Evolutionary conservation across 345 rosid species (phyloP).

Genomic region (Moringa oleifera): DNA sequence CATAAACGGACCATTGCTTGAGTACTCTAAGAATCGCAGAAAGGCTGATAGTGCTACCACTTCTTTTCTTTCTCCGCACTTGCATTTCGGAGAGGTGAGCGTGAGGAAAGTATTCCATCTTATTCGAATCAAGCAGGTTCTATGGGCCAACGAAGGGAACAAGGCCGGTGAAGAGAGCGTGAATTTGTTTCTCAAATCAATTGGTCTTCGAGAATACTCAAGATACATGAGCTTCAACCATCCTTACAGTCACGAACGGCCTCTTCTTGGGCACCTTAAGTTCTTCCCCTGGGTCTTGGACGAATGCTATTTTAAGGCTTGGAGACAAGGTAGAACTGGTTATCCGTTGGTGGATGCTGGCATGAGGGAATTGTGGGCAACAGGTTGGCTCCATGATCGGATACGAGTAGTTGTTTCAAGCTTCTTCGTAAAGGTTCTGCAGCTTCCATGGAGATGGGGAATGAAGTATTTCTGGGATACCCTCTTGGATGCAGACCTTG

Average conservation of each 20-base stretch:
- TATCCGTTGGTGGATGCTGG: constrained; percentile 98
- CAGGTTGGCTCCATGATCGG: constrained; percentile 96
- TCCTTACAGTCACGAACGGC: constrained; percentile 88
- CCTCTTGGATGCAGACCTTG: constrained; percentile 90
- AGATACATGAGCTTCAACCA: constrained; percentile 93
- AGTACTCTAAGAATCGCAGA: constrained; percentile 79
- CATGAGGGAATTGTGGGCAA: constrained; percentile 98
- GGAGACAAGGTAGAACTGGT: constrained; percentile 99
- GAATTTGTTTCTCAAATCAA: constrained; percentile 88
- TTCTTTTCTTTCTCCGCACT: constrained; percentile 90
- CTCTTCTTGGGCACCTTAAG: constrained; percentile 92
- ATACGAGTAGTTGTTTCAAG: constrained; percentile 95
- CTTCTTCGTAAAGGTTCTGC: constrained; percentile 94
- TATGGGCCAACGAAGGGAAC: constrained; percentile 96
- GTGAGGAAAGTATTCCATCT: constrained; percentile 95
- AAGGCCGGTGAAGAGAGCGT: constrained; percentile 90
- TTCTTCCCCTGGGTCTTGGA: constrained; percentile 90
- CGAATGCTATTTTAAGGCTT: constrained; percentile 85
- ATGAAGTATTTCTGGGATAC: constrained; percentile 99
- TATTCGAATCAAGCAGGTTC: constrained; percentile 83
- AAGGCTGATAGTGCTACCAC: constrained; percentile 99
- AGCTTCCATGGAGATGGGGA: constrained; percentile 99
- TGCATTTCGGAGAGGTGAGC: constrained; percentile 97
- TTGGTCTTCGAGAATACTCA: constrained; percentile 92
- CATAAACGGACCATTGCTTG: constrained; percentile 79